These are phyloP conservation scores for Oryza glumipatula DNA, from an alignment of 176 grass and related monocot species.

Conservation along the genomic window DNA sequence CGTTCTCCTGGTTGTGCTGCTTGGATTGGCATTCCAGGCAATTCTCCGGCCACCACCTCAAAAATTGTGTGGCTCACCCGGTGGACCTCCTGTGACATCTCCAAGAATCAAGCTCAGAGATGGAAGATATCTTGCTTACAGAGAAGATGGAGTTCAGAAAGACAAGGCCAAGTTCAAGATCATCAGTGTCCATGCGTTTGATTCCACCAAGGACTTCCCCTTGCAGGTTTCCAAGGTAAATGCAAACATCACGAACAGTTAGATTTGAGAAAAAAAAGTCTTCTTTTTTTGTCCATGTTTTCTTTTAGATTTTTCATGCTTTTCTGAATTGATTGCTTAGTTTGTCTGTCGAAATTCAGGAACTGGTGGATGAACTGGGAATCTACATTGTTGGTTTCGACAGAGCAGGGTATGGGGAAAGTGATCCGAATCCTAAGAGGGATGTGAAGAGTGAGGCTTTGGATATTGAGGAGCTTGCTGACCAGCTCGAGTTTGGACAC, in stretches of 20 bases:
- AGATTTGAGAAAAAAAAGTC: neutral
- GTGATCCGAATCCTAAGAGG: slow-evolving; percentile 70
- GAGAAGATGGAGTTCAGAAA: slow-evolving; percentile 57
- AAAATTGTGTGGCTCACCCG: slow-evolving; percentile 58
- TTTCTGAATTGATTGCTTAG: neutral
- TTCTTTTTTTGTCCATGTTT: neutral
- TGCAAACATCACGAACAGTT: slow-evolving; percentile 15
- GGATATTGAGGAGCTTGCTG: slow-evolving; percentile 77
- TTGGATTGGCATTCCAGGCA: slow-evolving; percentile 56
- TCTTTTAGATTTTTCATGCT: neutral
- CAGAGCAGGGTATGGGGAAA: slow-evolving; percentile 82
- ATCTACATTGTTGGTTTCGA: slow-evolving; percentile 82
- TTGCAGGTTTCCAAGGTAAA: slow-evolving; percentile 62
- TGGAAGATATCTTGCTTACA: slow-evolving; percentile 61
- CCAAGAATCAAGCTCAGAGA: slow-evolving; percentile 68
- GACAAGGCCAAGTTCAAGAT: slow-evolving; percentile 67
- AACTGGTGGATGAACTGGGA: slow-evolving; percentile 67
- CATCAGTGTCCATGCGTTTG: slow-evolving; percentile 65
- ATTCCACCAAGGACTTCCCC: slow-evolving; percentile 63
- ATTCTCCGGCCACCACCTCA: slow-evolving; percentile 55
- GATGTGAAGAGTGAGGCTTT: slow-evolving; percentile 69
- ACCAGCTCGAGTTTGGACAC: slow-evolving; percentile 66
- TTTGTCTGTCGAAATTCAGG: slow-evolving; percentile 47
- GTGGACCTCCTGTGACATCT: slow-evolving; percentile 68
- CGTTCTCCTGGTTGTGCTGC: slow-evolving; percentile 44